Evolutionary conservation across 768 basidiomycete genomes (phyloP).

Genomic region (Tylopilus subfusipes): DNA sequence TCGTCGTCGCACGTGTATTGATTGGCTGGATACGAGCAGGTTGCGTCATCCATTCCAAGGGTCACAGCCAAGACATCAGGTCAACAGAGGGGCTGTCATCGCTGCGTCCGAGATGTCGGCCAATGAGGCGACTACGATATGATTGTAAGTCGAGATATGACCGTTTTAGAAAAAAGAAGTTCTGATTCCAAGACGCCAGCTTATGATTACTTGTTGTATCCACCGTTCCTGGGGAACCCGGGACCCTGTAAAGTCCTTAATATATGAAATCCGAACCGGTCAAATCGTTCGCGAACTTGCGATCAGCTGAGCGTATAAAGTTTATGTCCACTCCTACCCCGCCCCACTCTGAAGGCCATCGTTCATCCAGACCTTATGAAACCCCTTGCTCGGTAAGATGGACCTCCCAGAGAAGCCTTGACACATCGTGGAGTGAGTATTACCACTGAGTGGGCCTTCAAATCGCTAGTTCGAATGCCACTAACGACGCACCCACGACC

Average conservation of each 20-base stretch:
- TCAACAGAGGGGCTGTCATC: slow-evolving; percentile 6
- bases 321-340: background rate
- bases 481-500: background rate
- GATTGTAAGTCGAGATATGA: background rate
- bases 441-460: background rate
- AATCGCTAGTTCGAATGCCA: background rate
- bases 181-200: background rate
- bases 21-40: background rate
- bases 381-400: background rate
- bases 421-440: slow-evolving; percentile 16
- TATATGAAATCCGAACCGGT: slow-evolving; percentile 5
- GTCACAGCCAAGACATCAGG: background rate
- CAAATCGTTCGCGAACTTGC: background rate
- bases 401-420: background rate
- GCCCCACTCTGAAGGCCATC: background rate
- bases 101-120: slow-evolving; percentile 14
- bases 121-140: slow-evolving; percentile 21
- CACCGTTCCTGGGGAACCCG: slow-evolving; percentile 14
- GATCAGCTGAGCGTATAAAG: slow-evolving; percentile 8
- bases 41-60: slow-evolving; percentile 6
- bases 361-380: background rate
- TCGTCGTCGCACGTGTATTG: slow-evolving; percentile 3
- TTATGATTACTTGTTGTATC: background rate
- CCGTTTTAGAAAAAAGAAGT: slow-evolving; percentile 11
- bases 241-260: slow-evolving; percentile 12